A percentile compares a stretch with the other conserved stretches of the same genome.
These are phyloP conservation scores for Hibiscus tridactylites DNA, from an alignment of 345 rosid species.

Conservation along the genomic window DNA sequence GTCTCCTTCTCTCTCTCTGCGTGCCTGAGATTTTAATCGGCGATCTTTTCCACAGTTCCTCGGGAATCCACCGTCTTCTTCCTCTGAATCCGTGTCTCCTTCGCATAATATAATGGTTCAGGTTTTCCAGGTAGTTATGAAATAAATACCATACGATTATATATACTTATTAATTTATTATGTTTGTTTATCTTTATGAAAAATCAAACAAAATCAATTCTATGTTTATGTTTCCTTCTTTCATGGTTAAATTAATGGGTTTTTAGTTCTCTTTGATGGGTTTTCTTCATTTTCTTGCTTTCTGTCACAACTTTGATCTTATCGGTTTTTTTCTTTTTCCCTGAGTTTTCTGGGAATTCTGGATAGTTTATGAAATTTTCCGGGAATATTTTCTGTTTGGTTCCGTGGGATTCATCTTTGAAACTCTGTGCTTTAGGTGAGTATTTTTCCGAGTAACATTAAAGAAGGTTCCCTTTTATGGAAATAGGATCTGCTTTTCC, in stretches of 20 bases:
- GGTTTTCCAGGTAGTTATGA: slow-evolving; percentile 39
- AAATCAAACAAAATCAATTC: neutral
- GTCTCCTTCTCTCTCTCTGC: neutral
- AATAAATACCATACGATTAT: neutral
- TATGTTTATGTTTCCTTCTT: neutral
- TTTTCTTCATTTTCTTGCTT: neutral
- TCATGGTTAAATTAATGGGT: neutral
- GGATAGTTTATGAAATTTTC: neutral
- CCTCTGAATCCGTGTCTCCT: slow-evolving; percentile 21
- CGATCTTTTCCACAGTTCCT: slow-evolving; percentile 24
- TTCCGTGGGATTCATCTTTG: neutral
- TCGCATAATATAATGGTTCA: slow-evolving; percentile 30
- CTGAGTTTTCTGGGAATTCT: neutral
- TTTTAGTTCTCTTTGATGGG: neutral
- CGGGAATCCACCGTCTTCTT: slow-evolving; percentile 30
- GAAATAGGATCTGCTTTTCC: neutral
- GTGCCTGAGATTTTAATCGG: slow-evolving; percentile 17
- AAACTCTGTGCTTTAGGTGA: neutral
- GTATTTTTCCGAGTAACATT: neutral
- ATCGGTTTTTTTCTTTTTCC: neutral
- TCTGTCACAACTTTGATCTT: neutral
- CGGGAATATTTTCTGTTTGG: neutral
- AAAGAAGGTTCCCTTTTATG: neutral
- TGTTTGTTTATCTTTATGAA: neutral
- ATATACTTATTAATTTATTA: neutral